A percentile compares a stretch with the other conserved stretches of the same genome.
Evolutionary conservation across 768 basidiomycete genomes (phyloP).

Genomic region (Galerina sulciceps): DNA sequence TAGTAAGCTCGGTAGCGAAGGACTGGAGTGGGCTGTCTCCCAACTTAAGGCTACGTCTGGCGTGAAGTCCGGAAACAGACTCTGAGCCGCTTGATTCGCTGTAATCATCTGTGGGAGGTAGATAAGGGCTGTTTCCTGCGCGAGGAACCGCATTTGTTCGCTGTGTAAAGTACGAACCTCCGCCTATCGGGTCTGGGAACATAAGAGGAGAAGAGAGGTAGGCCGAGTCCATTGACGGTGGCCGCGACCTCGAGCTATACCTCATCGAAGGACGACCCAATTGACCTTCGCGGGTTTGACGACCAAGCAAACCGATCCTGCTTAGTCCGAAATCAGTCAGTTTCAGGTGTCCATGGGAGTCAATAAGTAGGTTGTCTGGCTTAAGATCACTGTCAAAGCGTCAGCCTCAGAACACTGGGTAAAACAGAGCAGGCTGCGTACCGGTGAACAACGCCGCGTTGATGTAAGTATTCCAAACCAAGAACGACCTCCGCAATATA

Average conservation of each 20-base stretch:
- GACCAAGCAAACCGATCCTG: conserved; percentile 95
- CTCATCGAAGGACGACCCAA: conserved; percentile 51
- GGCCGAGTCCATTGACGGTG: conserved; percentile 80
- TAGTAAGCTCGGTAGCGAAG: conserved; percentile 85
- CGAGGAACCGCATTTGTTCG: conserved; percentile 64
- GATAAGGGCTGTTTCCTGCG: conserved; percentile 66
- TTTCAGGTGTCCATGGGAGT: conserved; percentile 95
- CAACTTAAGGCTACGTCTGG: conserved; percentile 48
- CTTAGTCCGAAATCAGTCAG: conserved; percentile 98
- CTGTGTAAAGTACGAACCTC: conserved; percentile 84
- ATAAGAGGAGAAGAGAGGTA: conserved; percentile 80
- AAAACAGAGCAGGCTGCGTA: conserved; percentile 38
- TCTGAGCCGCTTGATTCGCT: conserved; percentile 90
- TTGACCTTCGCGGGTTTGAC: conserved; percentile 83
- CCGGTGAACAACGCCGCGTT: conserved; percentile 96
- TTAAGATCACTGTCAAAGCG: conserved; percentile 81
- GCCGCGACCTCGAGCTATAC: conserved; percentile 74
- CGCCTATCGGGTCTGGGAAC: conserved; percentile 53
- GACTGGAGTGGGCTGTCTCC: conserved; percentile 85
- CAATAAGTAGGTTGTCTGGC: conserved; percentile 97
- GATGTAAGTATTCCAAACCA: conserved; percentile 96
- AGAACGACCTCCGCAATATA: conserved; percentile 97
- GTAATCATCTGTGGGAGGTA: conserved; percentile 75
- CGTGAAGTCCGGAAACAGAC: conserved; percentile 60
- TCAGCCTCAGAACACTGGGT: not conserved